phyloP scores from a whole-genome alignment of 75 land plant species.

The Picea sitchensis region DNA sequence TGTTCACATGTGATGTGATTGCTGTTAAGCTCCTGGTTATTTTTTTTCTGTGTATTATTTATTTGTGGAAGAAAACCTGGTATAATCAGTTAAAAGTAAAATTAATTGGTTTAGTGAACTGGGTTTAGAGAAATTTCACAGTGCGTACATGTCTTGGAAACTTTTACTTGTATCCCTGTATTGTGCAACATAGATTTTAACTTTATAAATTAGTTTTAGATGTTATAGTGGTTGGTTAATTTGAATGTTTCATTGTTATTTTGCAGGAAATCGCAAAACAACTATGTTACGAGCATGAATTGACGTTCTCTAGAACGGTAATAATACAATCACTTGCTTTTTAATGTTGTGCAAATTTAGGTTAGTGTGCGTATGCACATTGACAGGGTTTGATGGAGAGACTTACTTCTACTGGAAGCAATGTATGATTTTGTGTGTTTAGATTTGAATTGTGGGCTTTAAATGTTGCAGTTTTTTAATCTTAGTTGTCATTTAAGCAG shows the following conservation, averaged over 20 bases:
- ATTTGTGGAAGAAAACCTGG: no score
- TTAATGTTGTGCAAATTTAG: background rate
- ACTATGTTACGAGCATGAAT: slow-evolving; percentile 57
- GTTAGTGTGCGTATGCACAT: background rate
- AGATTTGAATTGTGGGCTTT: background rate
- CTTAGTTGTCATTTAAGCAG: background rate
- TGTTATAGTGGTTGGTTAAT: no score
- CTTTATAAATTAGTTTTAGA: no score
- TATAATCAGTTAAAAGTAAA: no score
- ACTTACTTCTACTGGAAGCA: background rate
- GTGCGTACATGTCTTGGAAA: no score
- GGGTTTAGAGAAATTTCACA: no score
- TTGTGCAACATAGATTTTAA: no score
- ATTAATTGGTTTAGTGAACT: no score
- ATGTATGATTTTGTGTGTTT: background rate
- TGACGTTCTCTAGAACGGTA: slow-evolving; percentile 61
- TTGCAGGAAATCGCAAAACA: slow-evolving; percentile 68
- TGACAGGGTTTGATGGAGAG: background rate
- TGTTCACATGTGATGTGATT: no score
- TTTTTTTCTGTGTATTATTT: no score
- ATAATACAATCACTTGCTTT: background rate
- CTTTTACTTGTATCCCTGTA: no score
- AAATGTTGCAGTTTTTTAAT: background rate
- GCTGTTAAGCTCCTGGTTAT: no score
- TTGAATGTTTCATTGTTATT: background rate